Base-by-base conservation (phyloP, 2,329 filamentous ascomycete genomes). In the Colletotrichum coccodes region DNA sequence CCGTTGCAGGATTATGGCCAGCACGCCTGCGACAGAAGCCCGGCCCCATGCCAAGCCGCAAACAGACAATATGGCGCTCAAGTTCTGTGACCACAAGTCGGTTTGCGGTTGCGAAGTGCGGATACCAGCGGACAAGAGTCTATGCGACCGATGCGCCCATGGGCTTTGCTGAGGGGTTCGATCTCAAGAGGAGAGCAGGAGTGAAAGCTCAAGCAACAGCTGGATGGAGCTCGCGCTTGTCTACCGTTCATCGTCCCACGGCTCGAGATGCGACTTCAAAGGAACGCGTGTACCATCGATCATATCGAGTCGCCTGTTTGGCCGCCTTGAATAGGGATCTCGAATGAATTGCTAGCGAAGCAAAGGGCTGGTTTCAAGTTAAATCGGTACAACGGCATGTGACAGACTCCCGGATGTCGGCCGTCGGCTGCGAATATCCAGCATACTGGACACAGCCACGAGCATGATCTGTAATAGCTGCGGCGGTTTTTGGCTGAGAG, bases 51-150 rank as follows among this genome's bases (percentile, higher is more conserved):
- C 34, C 58, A 21, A 57, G 47, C 67, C 64, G 23, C 26, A 53
- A 42, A 53, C 57, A 40, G 47, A 58, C 52, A 34, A 32, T 12
- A 73, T 73, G 71, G 62, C 72, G 54, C 50, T 71, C 40, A 73
- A 73, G 52, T 62, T 64, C 23, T 73, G 72, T 44, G 72, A 73
- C 47, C 71, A 73, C 65, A 49, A 71, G 18, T 49, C 53, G 36
- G 65, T 68, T 34, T 72, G 72, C 58, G 64, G 61, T 14, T 73
- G 72, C 57, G 44, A 62, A 36, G 59, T 63, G 46, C 62, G 66
- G 18, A 68, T 72, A 56, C 62, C 71, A 14, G 68, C 69, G 42
- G 70, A 62, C 49, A 68, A 73, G 30, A 72, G 61, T 28, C 64
- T 72, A 56, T 73, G 70, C 63, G 52, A 58, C 30, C 49, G 64